A percentile compares a stretch with the other conserved stretches of the same genome.
Conservation (phyloP, 1,139 yeast species). For the Meyerozyma carpophila region DNA sequence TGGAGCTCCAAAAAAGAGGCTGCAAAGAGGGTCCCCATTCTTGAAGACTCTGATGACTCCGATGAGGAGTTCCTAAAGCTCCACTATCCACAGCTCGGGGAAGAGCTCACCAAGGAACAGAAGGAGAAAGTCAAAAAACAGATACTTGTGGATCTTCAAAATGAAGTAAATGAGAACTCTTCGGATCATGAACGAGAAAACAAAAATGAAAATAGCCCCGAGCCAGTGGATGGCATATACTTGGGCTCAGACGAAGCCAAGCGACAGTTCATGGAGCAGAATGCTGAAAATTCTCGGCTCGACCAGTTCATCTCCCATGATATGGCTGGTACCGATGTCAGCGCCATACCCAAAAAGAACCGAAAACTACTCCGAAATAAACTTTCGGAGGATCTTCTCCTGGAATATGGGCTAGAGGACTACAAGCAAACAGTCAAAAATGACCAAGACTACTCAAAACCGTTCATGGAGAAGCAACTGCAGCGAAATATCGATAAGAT, state of each 20-base stretch:
- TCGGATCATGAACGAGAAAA: constrained; percentile 8
- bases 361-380: constrained; percentile 28
- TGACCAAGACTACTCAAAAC: constrained; percentile 26
- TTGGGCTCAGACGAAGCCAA: constrained; percentile 17
- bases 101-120: constrained; percentile 27
- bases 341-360: constrained; percentile 16
- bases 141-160: constrained; percentile 25
- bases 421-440: constrained; percentile 23
- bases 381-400: constrained; percentile 29
- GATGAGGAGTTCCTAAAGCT: constrained; percentile 37
- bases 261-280: constrained; percentile 3
- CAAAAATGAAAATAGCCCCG: constrained; percentile 8
- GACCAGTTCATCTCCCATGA: constrained; percentile 24
- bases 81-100: constrained; percentile 38
- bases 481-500: constrained; percentile 20
- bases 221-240: constrained; percentile 4
- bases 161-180: constrained; percentile 14
- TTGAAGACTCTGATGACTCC: constrained; percentile 22
- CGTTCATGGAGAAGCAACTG: constrained; percentile 15
- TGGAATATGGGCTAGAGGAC: constrained; percentile 36
- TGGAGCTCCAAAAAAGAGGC: constrained; percentile 31
- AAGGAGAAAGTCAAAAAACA: constrained; percentile 33
- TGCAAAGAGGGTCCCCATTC: constrained; percentile 5
- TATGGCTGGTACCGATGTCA: constrained; percentile 12
- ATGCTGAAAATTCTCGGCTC: constrained; percentile 12